A percentile compares a stretch with the other conserved stretches of the same genome.
phyloP scores from a whole-genome alignment of 2,329 filamentous ascomycete species.

The Alternaria gaisen region DNA sequence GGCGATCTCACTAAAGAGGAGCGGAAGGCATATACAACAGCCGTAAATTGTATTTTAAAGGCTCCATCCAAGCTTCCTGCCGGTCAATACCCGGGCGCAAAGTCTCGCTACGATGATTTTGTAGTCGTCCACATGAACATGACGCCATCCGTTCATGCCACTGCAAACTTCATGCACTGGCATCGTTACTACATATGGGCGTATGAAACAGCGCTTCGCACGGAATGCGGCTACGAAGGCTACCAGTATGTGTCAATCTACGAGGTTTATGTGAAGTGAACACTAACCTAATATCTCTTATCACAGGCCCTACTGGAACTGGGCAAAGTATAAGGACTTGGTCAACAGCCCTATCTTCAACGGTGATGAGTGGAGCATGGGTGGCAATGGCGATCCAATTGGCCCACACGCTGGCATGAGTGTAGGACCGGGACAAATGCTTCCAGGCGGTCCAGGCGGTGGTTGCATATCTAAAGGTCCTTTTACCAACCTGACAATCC shows the following conservation, averaged over 20 bases:
- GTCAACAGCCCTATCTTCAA: slow-evolving; percentile 64
- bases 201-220: slow-evolving; percentile 54
- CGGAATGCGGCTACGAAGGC: slow-evolving; percentile 54
- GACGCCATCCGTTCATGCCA: slow-evolving; percentile 40
- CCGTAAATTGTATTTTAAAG: slow-evolving; percentile 43
- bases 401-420: slow-evolving; percentile 21
- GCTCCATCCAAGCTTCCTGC: slow-evolving; percentile 39
- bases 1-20: slow-evolving; percentile 41
- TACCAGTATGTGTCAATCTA: slow-evolving; percentile 30
- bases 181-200: slow-evolving; percentile 55
- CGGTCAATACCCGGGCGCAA: slow-evolving; percentile 41
- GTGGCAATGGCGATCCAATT: slow-evolving; percentile 58
- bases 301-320: slow-evolving; percentile 61
- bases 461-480: slow-evolving; percentile 64
- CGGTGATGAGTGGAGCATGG: slow-evolving; percentile 59
- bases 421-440: slow-evolving; percentile 27
- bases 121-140: slow-evolving; percentile 46
- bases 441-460: slow-evolving; percentile 63
- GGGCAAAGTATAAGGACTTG: slow-evolving; percentile 59
- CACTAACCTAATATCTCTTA: background rate
- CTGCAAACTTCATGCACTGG: slow-evolving; percentile 51
- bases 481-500: slow-evolving; percentile 56
- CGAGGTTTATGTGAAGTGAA: background rate
- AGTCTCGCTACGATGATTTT: slow-evolving; percentile 48
- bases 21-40: slow-evolving; percentile 44